Evolutionary conservation across 2,329 filamentous ascomycete genomes (phyloP).

Genomic region (Botrytis aclada): DNA sequence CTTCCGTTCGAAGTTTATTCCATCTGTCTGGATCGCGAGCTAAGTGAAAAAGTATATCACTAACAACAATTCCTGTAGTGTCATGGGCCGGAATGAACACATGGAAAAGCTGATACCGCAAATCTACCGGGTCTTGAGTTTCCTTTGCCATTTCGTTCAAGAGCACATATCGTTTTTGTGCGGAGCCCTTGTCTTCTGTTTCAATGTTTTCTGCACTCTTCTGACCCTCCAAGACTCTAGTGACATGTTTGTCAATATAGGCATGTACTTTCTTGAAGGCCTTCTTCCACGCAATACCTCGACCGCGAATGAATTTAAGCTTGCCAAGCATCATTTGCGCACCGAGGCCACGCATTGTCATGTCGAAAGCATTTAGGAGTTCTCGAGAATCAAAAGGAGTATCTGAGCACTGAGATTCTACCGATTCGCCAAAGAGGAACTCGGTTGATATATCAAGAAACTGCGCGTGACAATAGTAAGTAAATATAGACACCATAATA

Average conservation of each 20-base stretch:
- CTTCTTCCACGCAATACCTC: neutral
- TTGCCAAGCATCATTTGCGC: neutral
- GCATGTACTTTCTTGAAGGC: neutral
- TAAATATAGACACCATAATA: no score
- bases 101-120: slow-evolving; percentile 5
- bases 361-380: neutral
- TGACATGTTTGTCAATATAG: neutral
- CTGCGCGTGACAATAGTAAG: no score
- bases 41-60: slow-evolving; percentile 9
- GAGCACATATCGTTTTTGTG: neutral
- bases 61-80: neutral
- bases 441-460: neutral
- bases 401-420: neutral
- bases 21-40: neutral
- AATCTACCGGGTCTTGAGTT: neutral
- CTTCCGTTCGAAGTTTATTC: neutral
- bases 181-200: neutral
- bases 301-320: neutral
- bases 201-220: neutral
- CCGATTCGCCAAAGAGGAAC: neutral
- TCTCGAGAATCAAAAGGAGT: neutral
- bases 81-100: neutral
- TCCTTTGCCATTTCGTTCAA: slow-evolving; percentile 17
- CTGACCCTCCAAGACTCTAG: neutral
- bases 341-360: neutral